A percentile compares a stretch with the other conserved stretches of the same genome.
These are phyloP conservation scores for Hordeum marinum DNA, from an alignment of 176 grass and related monocot genomes.

Conservation along the genomic window DNA sequence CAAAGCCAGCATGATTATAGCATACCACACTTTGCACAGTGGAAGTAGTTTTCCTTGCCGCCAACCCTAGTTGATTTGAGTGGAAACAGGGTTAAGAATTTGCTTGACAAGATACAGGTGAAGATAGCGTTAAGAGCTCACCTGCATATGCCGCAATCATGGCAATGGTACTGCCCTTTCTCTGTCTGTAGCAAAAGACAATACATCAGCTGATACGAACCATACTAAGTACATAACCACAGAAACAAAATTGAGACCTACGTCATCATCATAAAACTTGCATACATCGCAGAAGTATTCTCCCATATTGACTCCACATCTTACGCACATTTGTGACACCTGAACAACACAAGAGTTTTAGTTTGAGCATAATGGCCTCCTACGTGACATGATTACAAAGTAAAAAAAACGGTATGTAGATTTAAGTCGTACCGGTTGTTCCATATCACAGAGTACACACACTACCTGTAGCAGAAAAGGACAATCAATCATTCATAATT, in stretches of 20 bases:
- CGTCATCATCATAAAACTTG: slow-evolving; percentile 98
- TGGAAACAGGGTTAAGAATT: slow-evolving; percentile 5
- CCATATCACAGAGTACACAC: slow-evolving; percentile 77
- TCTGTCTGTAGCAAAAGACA: slow-evolving; percentile 47
- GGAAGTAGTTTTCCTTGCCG: slow-evolving; percentile 89
- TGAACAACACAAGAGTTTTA: slow-evolving; percentile 31
- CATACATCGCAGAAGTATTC: slow-evolving; percentile 88
- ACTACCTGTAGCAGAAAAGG: slow-evolving; percentile 67
- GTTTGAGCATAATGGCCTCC: not conserved
- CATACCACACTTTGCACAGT: slow-evolving; percentile 93
- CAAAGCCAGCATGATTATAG: slow-evolving; percentile 23
- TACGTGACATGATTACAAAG: not conserved
- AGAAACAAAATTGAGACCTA: slow-evolving; percentile 40
- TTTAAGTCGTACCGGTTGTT: slow-evolving; percentile 58
- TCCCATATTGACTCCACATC: slow-evolving; percentile 95
- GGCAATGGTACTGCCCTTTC: slow-evolving; percentile 87
- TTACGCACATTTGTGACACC: slow-evolving; percentile 82
- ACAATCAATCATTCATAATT: slow-evolving; percentile 19
- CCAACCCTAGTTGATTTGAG: slow-evolving; percentile 71
- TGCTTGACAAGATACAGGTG: not conserved
- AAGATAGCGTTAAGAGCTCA: slow-evolving; percentile 33
- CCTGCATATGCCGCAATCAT: slow-evolving; percentile 97
- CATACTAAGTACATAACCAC: slow-evolving; percentile 6
- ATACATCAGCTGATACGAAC: slow-evolving; percentile 16
- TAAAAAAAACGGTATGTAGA: not conserved